Evolutionary conservation across 129 eudicot species (phyloP), one percentile per base, ranked within the genome.

Genomic region (Scalesia atractyloides): DNA sequence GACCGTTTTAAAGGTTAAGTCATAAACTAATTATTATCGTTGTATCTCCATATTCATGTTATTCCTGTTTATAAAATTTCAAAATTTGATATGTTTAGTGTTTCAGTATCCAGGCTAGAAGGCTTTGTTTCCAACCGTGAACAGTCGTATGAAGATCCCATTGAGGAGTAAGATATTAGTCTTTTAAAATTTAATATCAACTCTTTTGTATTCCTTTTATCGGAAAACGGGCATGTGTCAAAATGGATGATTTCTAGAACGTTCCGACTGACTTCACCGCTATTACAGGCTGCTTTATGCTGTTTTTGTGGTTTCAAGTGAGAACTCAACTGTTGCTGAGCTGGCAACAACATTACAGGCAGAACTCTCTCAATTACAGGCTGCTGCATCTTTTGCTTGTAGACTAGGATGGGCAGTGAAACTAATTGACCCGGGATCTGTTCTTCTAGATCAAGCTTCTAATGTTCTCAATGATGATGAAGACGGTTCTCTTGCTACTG

Each of bases 81-180:
- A 57, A 77, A 48, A 63, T 64, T 69, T 86, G 73, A 81, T 63
- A 56, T 75, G 47, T 75, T 72, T 60, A 49, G 65, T 78, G 72
- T 81, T 81, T 80, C 99, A 94, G 99, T 94, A 78, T 94, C 97
- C 77, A 94, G 97, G 88, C 97, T 94, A 69, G 99, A 94, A 82
- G 99, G 99, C 59, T 94, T 94, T 88, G 96, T 94, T 81, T 94
- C 99, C 68, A 95, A 95, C 77, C 80, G 97, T 83, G 99, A 95
- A 87, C 99, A 95, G 84, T 86, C 91, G 20, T 95, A 95, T 73
- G 99, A 95, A 88, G 99, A 95, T 75, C 99, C 99, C 60, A 95
- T 90, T 71, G 99, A 95, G 79, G 99, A 95, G 99, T 95, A 95
- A 90, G 96, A 64, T 20, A 75, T 53, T 37, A 37, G 50, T 43